Conservation (phyloP, 1,139 yeast genomes). For the Hansenula sp. region DNA sequence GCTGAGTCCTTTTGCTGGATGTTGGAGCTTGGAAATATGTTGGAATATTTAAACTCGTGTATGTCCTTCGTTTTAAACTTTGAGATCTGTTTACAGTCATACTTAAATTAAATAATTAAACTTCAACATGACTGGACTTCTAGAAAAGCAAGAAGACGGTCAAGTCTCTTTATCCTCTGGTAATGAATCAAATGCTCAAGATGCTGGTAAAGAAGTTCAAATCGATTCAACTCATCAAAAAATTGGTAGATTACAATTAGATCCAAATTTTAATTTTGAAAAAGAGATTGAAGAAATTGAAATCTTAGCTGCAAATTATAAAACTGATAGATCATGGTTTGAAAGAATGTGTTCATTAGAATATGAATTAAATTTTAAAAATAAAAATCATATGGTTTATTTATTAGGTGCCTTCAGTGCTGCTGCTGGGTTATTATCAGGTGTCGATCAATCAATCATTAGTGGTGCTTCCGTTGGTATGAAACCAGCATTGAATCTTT, state of each 20-base stretch:
- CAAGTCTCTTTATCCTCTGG: neutral
- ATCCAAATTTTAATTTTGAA: slow-evolving; percentile 15
- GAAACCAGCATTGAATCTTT: slow-evolving; percentile 33
- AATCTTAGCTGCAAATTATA: slow-evolving; percentile 17
- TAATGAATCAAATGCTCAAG: neutral
- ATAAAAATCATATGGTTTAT: slow-evolving; percentile 41
- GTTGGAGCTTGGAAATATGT: too few relatives aligned
- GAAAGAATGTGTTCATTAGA: slow-evolving; percentile 18
- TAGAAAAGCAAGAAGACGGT: slow-evolving; percentile 2
- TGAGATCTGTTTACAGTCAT: too few relatives aligned
- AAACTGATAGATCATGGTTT: slow-evolving; percentile 17
- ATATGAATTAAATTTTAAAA: slow-evolving; percentile 30
- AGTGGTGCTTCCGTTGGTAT: slow-evolving; percentile 54
- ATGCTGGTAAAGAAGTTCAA: slow-evolving; percentile 1
- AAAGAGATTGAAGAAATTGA: slow-evolving; percentile 21
- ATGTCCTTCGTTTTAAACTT: too few relatives aligned
- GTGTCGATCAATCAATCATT: slow-evolving; percentile 52
- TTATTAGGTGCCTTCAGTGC: slow-evolving; percentile 50
- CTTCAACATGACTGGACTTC: neutral
- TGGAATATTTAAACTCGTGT: too few relatives aligned
- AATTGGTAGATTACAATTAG: slow-evolving; percentile 10
- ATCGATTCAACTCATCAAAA: slow-evolving; percentile 13
- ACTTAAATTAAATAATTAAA: too few relatives aligned
- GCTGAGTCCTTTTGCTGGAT: too few relatives aligned
- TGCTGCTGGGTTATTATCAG: slow-evolving; percentile 56